A percentile compares a stretch with the other conserved stretches of the same genome.
Evolutionary conservation across 352 stramenopile species (phyloP).

Genomic region (Phytophthora sp.): DNA sequence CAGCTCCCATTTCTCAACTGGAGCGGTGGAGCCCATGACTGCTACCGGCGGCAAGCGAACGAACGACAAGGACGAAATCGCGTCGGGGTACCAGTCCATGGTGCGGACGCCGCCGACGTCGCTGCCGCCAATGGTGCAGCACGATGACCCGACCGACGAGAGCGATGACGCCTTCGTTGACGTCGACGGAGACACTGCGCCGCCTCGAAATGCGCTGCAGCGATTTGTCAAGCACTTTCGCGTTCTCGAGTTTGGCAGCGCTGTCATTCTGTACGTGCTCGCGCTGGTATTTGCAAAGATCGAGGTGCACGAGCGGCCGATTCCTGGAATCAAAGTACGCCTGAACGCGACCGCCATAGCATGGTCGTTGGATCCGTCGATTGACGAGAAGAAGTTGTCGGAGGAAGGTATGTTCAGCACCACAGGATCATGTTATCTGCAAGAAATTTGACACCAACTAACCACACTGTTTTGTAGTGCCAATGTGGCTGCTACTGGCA

Average conservation of each 20-base stretch:
- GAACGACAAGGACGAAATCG: slow-evolving; percentile 13
- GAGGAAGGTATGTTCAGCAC: slow-evolving; percentile 39
- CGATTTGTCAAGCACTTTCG: slow-evolving; percentile 46
- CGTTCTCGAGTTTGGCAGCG: slow-evolving; percentile 60
- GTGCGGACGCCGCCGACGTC: slow-evolving; percentile 6
- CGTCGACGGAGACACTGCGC: slow-evolving; percentile 11
- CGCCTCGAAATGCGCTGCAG: background rate
- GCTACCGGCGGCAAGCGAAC: background rate
- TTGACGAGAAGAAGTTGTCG: slow-evolving; percentile 52
- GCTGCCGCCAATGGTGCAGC: background rate
- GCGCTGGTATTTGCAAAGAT: slow-evolving; percentile 61
- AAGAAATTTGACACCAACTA: too few relatives aligned
- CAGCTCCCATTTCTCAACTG: slow-evolving; percentile 16
- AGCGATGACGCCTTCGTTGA: slow-evolving; percentile 15
- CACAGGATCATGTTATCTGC: background rate
- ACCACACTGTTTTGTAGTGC: slow-evolving; percentile 48
- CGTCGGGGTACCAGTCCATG: slow-evolving; percentile 22
- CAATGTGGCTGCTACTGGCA: slow-evolving; percentile 49
- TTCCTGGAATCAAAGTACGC: slow-evolving; percentile 55
- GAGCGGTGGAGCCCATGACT: slow-evolving; percentile 4
- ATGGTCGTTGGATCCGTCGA: slow-evolving; percentile 55
- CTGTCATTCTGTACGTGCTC: slow-evolving; percentile 49
- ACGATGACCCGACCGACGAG: slow-evolving; percentile 10
- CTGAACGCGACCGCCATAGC: slow-evolving; percentile 44
- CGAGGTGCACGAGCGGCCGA: slow-evolving; percentile 58